Evolutionary conservation across 352 stramenopile genomes (phyloP), one percentile per base, ranked within the genome.

Genomic region (Phytophthora sansomeana): DNA sequence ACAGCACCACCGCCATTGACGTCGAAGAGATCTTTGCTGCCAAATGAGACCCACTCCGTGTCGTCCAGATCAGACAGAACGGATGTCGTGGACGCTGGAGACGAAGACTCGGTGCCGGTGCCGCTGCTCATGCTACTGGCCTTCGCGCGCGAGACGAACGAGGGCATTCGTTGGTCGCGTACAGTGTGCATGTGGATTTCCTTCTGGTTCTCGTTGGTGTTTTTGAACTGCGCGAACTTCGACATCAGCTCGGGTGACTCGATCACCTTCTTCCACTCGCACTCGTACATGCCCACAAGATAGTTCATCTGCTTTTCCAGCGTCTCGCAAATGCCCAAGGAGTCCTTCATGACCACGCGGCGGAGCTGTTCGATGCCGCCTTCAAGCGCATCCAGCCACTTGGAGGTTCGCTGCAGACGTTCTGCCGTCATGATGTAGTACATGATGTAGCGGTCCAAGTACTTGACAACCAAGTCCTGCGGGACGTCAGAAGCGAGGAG

Each of bases 211-310:
- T 91, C 65, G 62, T 83, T 88, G 0, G 90, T 96, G 78, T 98
- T 98, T 33, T 89, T 88, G 69, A 97, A 98, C 70, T 98, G 93
- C 16, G 88, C 80, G 67, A 98, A 98, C 52, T 96, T 78, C 9
- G 85, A 80, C 36, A 90, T 74, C 16, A 87, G 65, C 29, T 87
- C 81, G 0, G 91, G 91, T 28, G 93, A 82, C 63, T 96, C 87
- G 43, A 97, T 85, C 68, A 98, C 91, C 60, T 96, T 92, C 50
- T 93, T 93, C 92, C 92, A 98, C 74, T 98, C 93, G 67, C 96
- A 96, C 72, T 98, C 90, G 80, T 98, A 98, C 19, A 90, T 97
- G 68, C 96, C 78, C n/a, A 98, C 82, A 41, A 98, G 76, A 52
- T 88, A 78, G 50, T 80, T 75, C 91, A 98, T 98, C 39, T 96